Evolutionary conservation across 805 yeast genomes (phyloP).

Genomic region (Lachancea lanzarotensis): DNA sequence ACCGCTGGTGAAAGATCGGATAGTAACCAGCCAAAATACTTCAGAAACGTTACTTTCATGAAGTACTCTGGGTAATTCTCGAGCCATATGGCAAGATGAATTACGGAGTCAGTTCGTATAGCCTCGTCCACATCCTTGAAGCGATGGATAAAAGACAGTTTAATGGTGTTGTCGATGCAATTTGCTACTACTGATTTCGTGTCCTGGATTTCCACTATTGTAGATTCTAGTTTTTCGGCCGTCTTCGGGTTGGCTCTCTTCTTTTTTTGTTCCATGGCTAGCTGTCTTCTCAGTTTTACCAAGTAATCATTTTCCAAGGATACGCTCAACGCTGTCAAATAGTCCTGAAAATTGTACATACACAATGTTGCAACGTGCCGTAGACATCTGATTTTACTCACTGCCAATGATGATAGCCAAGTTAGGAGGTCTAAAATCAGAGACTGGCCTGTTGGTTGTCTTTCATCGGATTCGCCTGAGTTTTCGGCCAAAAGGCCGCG

Average conservation of each 20-base stretch:
- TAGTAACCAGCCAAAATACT: conserved; percentile 79
- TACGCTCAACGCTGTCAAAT: conserved; percentile 46
- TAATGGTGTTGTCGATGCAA: conserved; percentile 58
- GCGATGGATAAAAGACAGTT: conserved; percentile 63
- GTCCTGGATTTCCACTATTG: conserved; percentile 36
- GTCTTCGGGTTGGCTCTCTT: conserved; percentile 37
- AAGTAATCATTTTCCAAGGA: conserved; percentile 32
- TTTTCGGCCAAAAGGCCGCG: conserved; percentile 48
- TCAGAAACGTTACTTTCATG: conserved; percentile 59
- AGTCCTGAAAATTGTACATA: conserved; percentile 53
- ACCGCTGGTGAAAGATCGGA: conserved; percentile 63
- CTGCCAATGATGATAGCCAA: conserved; percentile 72
- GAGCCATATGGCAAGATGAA: conserved; percentile 64
- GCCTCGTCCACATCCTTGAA: conserved; percentile 71
- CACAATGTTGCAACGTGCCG: conserved; percentile 60
- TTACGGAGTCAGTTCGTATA: conserved; percentile 66
- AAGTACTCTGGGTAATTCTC: conserved; percentile 62
- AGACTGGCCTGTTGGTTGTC: conserved; percentile 26
- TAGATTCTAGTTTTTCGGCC: conserved; percentile 40
- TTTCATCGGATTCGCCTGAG: conserved; percentile 11
- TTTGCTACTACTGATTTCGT: conserved; percentile 50
- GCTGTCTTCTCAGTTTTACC: conserved; percentile 35
- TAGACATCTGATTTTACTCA: conserved; percentile 62
- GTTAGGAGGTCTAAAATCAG: conserved; percentile 47
- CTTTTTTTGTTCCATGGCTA: conserved; percentile 33